Evolutionary conservation across 1,284 basidiomycete genomes (phyloP).

Genomic region (Phenoliferia sp.): DNA sequence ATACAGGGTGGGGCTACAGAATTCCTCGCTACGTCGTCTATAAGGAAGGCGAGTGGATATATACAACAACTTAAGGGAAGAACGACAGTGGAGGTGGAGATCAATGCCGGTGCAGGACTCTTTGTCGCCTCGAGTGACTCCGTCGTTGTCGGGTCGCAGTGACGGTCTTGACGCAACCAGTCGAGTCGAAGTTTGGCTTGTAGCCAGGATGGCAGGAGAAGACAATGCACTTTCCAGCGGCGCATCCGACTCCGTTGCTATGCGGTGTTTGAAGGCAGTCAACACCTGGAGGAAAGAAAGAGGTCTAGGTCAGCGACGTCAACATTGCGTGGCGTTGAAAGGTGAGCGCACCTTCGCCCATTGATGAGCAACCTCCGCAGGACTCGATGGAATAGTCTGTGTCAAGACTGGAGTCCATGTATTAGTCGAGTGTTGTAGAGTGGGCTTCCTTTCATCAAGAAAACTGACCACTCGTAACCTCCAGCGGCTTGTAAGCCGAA

Average conservation of each 20-base stretch:
- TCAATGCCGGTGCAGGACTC: background rate
- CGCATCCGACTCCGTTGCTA: background rate
- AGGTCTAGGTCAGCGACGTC: background rate
- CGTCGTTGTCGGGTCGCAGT: background rate
- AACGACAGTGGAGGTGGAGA: background rate
- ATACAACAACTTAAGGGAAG: background rate
- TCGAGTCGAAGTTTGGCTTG: slow-evolving; percentile 6
- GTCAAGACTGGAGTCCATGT: slow-evolving; percentile 43
- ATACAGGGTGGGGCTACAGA: background rate
- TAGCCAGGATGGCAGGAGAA: slow-evolving; percentile 10
- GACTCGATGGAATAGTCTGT: slow-evolving; percentile 42
- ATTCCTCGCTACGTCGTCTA: background rate
- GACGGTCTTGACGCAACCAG: background rate
- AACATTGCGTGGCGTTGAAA: background rate
- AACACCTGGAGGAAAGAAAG: background rate
- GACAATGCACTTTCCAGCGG: background rate
- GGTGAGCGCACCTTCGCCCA: slow-evolving; percentile 52
- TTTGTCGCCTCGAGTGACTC: background rate
- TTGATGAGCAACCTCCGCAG: slow-evolving; percentile 67
- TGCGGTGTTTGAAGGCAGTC: slow-evolving; percentile 8
- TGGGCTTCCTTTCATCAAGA: background rate
- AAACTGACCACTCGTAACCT: slow-evolving; percentile 4
- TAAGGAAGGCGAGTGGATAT: background rate
- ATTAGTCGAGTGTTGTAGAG: background rate
- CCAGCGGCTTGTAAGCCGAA: background rate